These are phyloP conservation scores for Rhizoclosmatium sp. DNA, from an alignment of 192 early-diverging fungal genomes.

Conservation along the genomic window DNA sequence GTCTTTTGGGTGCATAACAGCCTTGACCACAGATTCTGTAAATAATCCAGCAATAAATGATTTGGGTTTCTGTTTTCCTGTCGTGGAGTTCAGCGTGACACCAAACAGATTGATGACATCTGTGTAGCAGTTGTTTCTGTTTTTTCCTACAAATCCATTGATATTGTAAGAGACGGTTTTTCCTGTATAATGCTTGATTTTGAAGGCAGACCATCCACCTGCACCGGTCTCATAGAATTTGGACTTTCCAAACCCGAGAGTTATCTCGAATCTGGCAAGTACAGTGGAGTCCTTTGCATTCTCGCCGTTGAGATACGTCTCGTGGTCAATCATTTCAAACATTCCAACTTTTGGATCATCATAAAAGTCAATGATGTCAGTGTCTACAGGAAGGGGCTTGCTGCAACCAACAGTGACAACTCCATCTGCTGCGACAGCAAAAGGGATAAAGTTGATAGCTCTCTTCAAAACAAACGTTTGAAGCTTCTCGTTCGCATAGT, in stretches of 20 bases:
- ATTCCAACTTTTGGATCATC: constrained; percentile 74
- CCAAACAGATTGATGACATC: constrained; percentile 90
- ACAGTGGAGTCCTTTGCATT: constrained; percentile 31
- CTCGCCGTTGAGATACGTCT: constrained; percentile 46
- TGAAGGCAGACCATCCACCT: constrained; percentile 66
- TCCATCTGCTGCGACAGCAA: constrained; percentile 70
- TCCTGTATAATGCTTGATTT: constrained; percentile 81
- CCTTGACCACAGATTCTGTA: constrained; percentile 72
- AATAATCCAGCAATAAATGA: constrained; percentile 81
- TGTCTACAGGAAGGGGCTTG: constrained; percentile 31
- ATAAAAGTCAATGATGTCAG: constrained; percentile 75
- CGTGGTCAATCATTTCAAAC: constrained; percentile 76
- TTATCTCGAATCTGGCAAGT: constrained; percentile 26
- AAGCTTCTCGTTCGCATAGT: constrained; percentile 90
- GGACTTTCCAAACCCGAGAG: constrained; percentile 21
- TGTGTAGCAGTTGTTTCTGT: constrained; percentile 78
- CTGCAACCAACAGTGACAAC: constrained; percentile 16
- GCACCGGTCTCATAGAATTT: constrained; percentile 42
- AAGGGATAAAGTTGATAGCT: constrained; percentile 72
- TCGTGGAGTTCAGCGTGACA: constrained; percentile 54
- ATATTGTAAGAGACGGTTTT: constrained; percentile 72
- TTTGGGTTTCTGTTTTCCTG: constrained; percentile 70
- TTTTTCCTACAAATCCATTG: constrained; percentile 75
- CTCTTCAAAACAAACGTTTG: constrained; percentile 77
- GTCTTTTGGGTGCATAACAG: constrained; percentile 84